These are phyloP conservation scores for Candida ortonii DNA, from an alignment of 805 yeast genomes.

Conservation along the genomic window DNA sequence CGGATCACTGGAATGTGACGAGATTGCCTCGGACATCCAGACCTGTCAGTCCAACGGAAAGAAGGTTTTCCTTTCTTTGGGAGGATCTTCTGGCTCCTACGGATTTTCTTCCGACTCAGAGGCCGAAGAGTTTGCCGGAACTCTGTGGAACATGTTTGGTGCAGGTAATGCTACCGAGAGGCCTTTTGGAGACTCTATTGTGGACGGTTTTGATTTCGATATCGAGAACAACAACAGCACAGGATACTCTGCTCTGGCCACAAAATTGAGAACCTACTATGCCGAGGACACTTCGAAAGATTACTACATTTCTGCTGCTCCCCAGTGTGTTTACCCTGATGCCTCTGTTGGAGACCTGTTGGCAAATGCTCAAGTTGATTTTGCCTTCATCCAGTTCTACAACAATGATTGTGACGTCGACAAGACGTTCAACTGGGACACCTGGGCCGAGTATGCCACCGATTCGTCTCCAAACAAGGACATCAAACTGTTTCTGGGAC, in stretches of 20 bases:
- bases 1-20: constrained; percentile 41
- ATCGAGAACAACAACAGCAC: constrained; percentile 55
- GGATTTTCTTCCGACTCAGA: constrained; percentile 49
- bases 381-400: constrained; percentile 84
- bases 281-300: constrained; percentile 44
- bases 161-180: constrained; percentile 48
- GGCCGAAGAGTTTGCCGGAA: constrained; percentile 59
- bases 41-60: constrained; percentile 80
- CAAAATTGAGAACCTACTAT: constrained; percentile 41
- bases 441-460: constrained; percentile 68
- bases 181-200: constrained; percentile 68
- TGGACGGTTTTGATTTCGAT: constrained; percentile 85
- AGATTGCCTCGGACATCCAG: constrained; percentile 59
- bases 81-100: constrained; percentile 64
- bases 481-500: constrained; percentile 69
- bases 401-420: constrained; percentile 73
- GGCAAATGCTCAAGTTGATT: constrained; percentile 62
- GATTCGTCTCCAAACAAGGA: constrained; percentile 61
- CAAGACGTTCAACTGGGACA: constrained; percentile 55
- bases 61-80: constrained; percentile 71
- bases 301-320: constrained; percentile 84
- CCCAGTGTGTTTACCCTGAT: constrained; percentile 90
- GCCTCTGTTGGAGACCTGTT: constrained; percentile 44
- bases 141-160: constrained; percentile 63
- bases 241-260: constrained; percentile 68